phyloP scores from a whole-genome alignment of 2,329 filamentous ascomycete genomes.

The Arachnomyces sp. region DNA sequence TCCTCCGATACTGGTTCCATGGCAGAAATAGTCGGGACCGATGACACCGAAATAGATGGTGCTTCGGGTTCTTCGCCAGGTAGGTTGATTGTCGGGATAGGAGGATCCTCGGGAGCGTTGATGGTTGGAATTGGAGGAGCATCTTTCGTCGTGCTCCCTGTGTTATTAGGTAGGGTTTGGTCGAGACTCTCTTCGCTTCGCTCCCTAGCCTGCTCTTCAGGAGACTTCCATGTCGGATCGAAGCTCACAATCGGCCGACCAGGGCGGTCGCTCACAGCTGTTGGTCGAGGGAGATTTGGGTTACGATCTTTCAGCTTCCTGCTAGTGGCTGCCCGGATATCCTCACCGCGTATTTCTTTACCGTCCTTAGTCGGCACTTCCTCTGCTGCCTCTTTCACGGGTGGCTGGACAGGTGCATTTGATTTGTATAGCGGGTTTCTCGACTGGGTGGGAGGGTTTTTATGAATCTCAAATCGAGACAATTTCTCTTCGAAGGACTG shows the following conservation, averaged over 20 bases:
- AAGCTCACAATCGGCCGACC: slow-evolving; percentile 97
- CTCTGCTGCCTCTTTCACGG: slow-evolving; percentile 23
- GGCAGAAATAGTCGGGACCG: slow-evolving; percentile 29
- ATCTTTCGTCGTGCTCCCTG: slow-evolving; percentile 8
- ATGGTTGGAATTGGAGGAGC: slow-evolving; percentile 37
- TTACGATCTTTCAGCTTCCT: slow-evolving; percentile 83
- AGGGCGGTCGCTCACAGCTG: slow-evolving; percentile 80
- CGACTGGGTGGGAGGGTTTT: slow-evolving; percentile 74
- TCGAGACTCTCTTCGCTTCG: slow-evolving; percentile 16
- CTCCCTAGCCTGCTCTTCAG: slow-evolving; percentile 32
- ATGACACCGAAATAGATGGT: slow-evolving; percentile 22
- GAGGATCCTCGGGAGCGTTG: slow-evolving; percentile 38
- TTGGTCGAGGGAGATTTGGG: slow-evolving; percentile 75
- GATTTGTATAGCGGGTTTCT: slow-evolving; percentile 70
- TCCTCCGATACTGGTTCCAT: slow-evolving; percentile 17
- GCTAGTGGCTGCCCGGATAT: slow-evolving; percentile 83
- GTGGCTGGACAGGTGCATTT: slow-evolving; percentile 45
- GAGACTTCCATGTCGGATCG: slow-evolving; percentile 67
- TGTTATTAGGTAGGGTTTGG: slow-evolving; percentile 8
- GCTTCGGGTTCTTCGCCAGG: slow-evolving; percentile 13
- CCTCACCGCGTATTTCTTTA: slow-evolving; percentile 73
- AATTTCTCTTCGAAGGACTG: slow-evolving; percentile 38
- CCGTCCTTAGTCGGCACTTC: slow-evolving; percentile 61
- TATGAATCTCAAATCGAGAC: slow-evolving; percentile 64
- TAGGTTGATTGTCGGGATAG: slow-evolving; percentile 27